These are phyloP conservation scores for Mrakia hoshinonis DNA, from an alignment of 768 basidiomycete species.

Conservation along the genomic window DNA sequence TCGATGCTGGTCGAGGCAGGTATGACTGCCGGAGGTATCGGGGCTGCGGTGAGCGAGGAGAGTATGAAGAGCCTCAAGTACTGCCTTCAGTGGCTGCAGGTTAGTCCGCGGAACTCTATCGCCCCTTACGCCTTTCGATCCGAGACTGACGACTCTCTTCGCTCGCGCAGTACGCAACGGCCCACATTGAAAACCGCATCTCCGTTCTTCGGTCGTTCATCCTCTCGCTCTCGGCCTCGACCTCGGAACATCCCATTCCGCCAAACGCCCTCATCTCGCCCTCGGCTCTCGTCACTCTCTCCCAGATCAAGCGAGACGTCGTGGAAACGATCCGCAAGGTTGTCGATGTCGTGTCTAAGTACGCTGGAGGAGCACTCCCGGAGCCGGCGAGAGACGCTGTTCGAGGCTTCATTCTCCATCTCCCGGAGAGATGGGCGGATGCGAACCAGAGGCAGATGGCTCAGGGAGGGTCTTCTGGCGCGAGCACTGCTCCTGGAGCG, in stretches of 20 bases:
- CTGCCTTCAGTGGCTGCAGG: conserved; percentile 75
- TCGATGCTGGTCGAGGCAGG: conserved; percentile 75
- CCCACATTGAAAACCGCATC: conserved; percentile 79
- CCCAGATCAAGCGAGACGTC: conserved; percentile 66
- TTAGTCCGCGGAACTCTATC: background rate
- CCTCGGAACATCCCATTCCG: conserved; percentile 30
- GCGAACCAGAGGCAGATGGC: conserved; percentile 52
- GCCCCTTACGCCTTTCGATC: background rate
- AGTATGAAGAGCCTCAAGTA: conserved; percentile 78
- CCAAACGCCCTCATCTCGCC: conserved; percentile 40
- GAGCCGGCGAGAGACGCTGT: conserved; percentile 50
- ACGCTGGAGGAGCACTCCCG: conserved; percentile 75
- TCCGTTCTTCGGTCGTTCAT: conserved; percentile 62
- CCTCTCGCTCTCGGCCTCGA: conserved; percentile 36
- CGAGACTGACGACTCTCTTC: no score
- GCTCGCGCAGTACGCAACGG: conserved; percentile 64
- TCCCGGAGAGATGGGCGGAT: conserved; percentile 73
- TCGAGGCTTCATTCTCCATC: conserved; percentile 62
- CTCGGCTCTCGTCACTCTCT: conserved; percentile 55
- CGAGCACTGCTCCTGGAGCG: background rate
- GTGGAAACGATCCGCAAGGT: conserved; percentile 84
- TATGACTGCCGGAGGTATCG: conserved; percentile 49
- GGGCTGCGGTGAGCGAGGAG: conserved; percentile 82
- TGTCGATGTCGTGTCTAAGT: conserved; percentile 74
- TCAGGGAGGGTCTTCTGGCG: conserved; percentile 48